phyloP scores from a whole-genome alignment of 352 stramenopile genomes.

The Phytophthora meadii region DNA sequence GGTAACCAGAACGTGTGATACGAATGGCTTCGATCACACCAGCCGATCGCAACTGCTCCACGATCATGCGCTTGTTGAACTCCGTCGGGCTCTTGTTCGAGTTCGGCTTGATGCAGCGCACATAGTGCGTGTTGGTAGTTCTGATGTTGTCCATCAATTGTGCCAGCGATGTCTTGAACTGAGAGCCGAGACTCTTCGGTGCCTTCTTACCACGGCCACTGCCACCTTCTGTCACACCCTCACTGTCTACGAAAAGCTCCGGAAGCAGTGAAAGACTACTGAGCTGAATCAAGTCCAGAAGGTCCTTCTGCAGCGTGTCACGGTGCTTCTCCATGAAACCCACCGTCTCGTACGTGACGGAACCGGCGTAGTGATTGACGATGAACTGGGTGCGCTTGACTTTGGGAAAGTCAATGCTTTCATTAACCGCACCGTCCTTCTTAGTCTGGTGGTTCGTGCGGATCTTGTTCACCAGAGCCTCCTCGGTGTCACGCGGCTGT shows the following conservation, averaged over 20 bases:
- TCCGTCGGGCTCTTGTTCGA: constrained; percentile 85
- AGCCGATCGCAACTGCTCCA: constrained; percentile 90
- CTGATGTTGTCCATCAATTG: constrained; percentile 91
- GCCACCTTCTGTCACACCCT: constrained; percentile 42
- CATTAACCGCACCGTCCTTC: constrained; percentile 63
- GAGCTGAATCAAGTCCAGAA: constrained; percentile 89
- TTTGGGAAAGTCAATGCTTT: constrained; percentile 87
- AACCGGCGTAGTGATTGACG: constrained; percentile 96
- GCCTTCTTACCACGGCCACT: constrained; percentile 60
- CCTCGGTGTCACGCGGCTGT: constrained; percentile 86
- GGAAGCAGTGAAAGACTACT: constrained; percentile 73
- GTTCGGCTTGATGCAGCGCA: constrained; percentile 92
- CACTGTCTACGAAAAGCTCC: constrained; percentile 79
- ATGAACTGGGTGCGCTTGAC: constrained; percentile 94
- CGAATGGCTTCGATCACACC: constrained; percentile 94
- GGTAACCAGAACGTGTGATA: constrained; percentile 91
- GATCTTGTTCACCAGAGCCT: constrained; percentile 90
- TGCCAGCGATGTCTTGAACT: constrained; percentile 86
- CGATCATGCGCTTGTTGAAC: constrained; percentile 92
- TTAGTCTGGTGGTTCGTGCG: constrained; percentile 85
- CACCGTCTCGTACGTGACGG: constrained; percentile 94
- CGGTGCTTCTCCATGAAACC: constrained; percentile 98
- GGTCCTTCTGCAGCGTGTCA: constrained; percentile 95
- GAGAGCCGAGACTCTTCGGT: constrained; percentile 79
- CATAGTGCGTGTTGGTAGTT: constrained; percentile 87